These are phyloP conservation scores for Kwoniella bestiolae DNA, from an alignment of 768 basidiomycete genomes.

Conservation along the genomic window DNA sequence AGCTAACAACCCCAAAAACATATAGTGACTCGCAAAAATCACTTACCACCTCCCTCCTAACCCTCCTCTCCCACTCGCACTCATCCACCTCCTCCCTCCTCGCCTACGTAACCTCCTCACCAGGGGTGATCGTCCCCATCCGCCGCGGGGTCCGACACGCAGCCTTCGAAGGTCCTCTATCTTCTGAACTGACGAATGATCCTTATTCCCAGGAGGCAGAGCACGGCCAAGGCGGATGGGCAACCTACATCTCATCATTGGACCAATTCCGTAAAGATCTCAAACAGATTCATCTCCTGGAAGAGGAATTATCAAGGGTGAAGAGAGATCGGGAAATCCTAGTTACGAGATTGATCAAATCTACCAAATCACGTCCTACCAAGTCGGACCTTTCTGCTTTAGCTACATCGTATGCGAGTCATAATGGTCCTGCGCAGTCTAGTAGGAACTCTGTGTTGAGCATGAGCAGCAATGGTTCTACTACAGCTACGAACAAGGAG, in stretches of 20 bases:
- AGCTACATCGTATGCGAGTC: slow-evolving; percentile 32
- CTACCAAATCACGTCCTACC: slow-evolving; percentile 54
- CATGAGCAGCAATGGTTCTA: slow-evolving; percentile 43
- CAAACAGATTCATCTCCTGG: slow-evolving; percentile 55
- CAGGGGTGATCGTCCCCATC: slow-evolving; percentile 52
- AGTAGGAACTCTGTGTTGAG: slow-evolving; percentile 39
- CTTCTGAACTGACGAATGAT: slow-evolving; percentile 34
- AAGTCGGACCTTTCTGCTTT: slow-evolving; percentile 50
- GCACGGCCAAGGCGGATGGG: slow-evolving; percentile 48
- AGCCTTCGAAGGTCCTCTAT: slow-evolving; percentile 55
- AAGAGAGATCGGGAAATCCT: slow-evolving; percentile 56
- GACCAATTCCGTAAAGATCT: slow-evolving; percentile 57
- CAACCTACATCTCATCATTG: slow-evolving; percentile 49
- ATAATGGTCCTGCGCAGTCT: slow-evolving; percentile 24
- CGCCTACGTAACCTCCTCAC: slow-evolving; percentile 57
- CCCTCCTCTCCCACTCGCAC: slow-evolving; percentile 56
- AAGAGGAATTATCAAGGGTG: slow-evolving; percentile 56
- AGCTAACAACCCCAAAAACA: slow-evolving; percentile 1
- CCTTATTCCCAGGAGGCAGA: slow-evolving; percentile 28
- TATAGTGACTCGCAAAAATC: slow-evolving; percentile 53
- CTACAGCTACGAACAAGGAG: slow-evolving; percentile 41
- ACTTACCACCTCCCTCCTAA: slow-evolving; percentile 52
- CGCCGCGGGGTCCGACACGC: slow-evolving; percentile 55
- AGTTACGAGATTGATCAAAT: slow-evolving; percentile 55
- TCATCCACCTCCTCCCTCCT: slow-evolving; percentile 56